phyloP scores from a whole-genome alignment of 2,329 filamentous ascomycete species.

The Aspergillus sp. region DNA sequence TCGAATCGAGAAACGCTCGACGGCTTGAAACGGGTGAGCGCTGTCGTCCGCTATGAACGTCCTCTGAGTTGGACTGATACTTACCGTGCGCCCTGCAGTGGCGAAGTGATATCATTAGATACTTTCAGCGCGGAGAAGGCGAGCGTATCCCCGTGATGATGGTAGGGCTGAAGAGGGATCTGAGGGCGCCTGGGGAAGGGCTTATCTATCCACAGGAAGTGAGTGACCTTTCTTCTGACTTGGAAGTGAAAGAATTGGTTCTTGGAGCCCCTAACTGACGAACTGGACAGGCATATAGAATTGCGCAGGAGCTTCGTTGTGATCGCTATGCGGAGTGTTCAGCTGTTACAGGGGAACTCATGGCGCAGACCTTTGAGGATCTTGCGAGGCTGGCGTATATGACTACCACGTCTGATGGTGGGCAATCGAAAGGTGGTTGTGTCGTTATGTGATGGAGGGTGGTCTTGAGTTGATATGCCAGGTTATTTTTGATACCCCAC shows the following conservation, averaged over 20 bases:
- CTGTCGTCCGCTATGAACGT: not conserved
- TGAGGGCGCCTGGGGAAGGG: conserved; percentile 52
- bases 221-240: conserved; percentile 23
- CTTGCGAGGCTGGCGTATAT: conserved; percentile 62
- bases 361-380: conserved; percentile 64
- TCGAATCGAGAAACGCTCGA: conserved; percentile 56
- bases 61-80: not conserved
- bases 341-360: conserved; percentile 63
- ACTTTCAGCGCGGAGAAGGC: conserved; percentile 55
- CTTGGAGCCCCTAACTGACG: too few relatives aligned
- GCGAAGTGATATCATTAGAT: conserved; percentile 48
- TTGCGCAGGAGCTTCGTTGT: conserved; percentile 64
- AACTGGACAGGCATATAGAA: conserved; percentile 54
- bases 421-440: conserved; percentile 51
- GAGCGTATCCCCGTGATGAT: conserved; percentile 61
- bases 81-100: conserved; percentile 35
- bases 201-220: conserved; percentile 50
- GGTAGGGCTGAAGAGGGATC: conserved; percentile 62
- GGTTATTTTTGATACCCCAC: conserved; percentile 19
- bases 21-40: conserved; percentile 48
- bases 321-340: conserved; percentile 68
- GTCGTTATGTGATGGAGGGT: conserved; percentile 41
- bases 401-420: conserved; percentile 60
- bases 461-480: not conserved
- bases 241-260: too few relatives aligned